Percentiles rank a stretch among this genome's conserved stretches.
These are phyloP conservation scores for Acrocalymma vagum DNA, from an alignment of 2,329 filamentous ascomycete species.

Conservation along the genomic window DNA sequence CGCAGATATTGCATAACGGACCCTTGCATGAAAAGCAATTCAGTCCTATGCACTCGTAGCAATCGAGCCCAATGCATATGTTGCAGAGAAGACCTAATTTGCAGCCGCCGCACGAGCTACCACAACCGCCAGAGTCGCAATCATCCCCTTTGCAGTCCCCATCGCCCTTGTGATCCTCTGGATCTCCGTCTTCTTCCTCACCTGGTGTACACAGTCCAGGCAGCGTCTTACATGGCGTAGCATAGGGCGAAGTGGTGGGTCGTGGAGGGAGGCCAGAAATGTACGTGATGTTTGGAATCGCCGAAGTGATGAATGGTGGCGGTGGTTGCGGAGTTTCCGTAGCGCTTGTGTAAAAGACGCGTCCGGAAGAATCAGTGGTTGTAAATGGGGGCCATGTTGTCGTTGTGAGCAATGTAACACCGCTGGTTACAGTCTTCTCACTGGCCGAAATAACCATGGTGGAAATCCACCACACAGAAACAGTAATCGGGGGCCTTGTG, in stretches of 20 bases:
- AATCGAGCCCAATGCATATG: conserved; percentile 8
- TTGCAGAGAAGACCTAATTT: conserved; percentile 8
- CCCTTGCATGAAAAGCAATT: conserved; percentile 7
- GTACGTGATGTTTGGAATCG: conserved; percentile 6
- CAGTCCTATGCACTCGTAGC: conserved; percentile 1
- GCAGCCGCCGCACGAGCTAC: conserved; percentile 10
- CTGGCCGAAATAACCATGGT: conserved; percentile 5
- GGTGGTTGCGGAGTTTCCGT: conserved; percentile 4
- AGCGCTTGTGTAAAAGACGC: conserved; percentile 7
- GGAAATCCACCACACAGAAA: conserved; percentile 10
- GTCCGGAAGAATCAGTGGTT: conserved; percentile 5
- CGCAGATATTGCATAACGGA: conserved; percentile 7
- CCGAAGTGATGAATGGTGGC: conserved; percentile 2
- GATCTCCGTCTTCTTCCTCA: conserved; percentile 4
- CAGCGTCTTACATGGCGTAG: conserved; percentile 3
- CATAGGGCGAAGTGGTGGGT: conserved; percentile 10
- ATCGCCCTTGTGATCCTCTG: conserved; percentile 1
- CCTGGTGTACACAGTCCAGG: conserved; percentile 2
- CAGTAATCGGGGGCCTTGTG: conserved; percentile 11
- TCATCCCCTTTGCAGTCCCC: conserved; percentile 5
- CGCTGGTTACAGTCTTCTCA: conserved; percentile 1
- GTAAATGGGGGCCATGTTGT: conserved; percentile 10
- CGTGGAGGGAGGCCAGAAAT: conserved; percentile 4
- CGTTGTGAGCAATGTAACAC: conserved; percentile 2
- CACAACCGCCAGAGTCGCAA: conserved; percentile 6